Base-by-base conservation (phyloP, 768 basidiomycete species). In the Tephrocybe sp. region DNA sequence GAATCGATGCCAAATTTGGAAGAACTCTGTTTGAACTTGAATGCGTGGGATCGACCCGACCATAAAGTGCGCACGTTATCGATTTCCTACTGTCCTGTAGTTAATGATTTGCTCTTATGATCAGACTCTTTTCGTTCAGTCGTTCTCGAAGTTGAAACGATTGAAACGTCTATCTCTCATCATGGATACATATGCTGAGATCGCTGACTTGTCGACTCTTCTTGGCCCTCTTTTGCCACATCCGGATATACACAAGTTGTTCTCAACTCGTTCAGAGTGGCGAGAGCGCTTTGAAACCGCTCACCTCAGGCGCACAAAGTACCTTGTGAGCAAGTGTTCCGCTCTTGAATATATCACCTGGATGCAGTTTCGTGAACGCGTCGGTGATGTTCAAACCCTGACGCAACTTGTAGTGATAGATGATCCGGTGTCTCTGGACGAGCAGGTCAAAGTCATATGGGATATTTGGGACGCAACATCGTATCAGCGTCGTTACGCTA, bases 111-210 rank as follows among this genome's bases (percentile, higher is more conserved):
- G n/a, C 2, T 44, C 43, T 32, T 19, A 21, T 13, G 12, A 18
- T 18, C 30, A 44, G 42, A 43, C 30, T 24, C 8, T 31, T 3
- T 39, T 30, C 35, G 16, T 51, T 26, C 34, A 34, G 18, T 44
- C 35, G 2, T 44, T 44, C 21, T 36, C 35, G 13, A 36, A 11
- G 31, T 24, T 51, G 8, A 36, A 15, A 28, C 21, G 16, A 7
- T n/a, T 39, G 9, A 39, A 51, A 21, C 22, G 15, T 9, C 18
- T 50, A 37, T 44, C 41, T 37, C 35, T 51, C 6, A 44, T 51
- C 19, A 32, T 51, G 8, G 49, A 50, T 13, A 9, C 22, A 1
- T 24, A 44, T 11, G 7, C 9, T 12, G 38, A 49, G 26, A 18
- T 42, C 13, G 1, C n/a, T 11, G 30, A 49, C 24, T 16, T 37